Conservation (phyloP, 345 rosid genomes). For the Citrus maxima region DNA sequence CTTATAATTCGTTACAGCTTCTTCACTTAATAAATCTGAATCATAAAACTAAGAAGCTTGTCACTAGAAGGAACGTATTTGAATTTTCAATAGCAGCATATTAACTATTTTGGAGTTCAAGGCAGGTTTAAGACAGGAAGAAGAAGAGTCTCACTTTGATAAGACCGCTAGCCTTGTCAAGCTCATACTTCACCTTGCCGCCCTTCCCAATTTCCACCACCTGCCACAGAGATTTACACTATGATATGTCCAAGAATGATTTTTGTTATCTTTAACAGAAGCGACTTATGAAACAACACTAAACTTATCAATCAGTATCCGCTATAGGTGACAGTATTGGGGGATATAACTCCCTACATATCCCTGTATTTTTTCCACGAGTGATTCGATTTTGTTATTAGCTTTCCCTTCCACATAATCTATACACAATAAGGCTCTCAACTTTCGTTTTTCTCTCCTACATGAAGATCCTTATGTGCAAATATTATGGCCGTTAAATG, state of each 20-base stretch:
- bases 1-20: not conserved
- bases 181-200: constrained; percentile 95
- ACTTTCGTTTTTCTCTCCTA: not conserved
- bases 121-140: not conserved
- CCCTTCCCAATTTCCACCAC: constrained; percentile 96
- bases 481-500: not conserved
- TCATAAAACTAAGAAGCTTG: not conserved
- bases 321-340: not conserved
- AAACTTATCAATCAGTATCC: not conserved
- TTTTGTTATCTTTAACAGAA: not conserved
- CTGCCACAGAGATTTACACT: constrained; percentile 32
- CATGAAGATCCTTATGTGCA: not conserved
- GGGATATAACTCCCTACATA: not conserved
- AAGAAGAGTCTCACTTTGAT: constrained; percentile 56
- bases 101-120: not conserved
- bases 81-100: not conserved
- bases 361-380: not conserved
- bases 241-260: not conserved
- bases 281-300: not conserved
- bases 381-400: not conserved
- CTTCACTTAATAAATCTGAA: not conserved
- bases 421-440: not conserved
- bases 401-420: not conserved
- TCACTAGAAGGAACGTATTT: not conserved
- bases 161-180: constrained; percentile 87